phyloP scores from a whole-genome alignment of 2,329 filamentous ascomycete species.

The Lasiodiplodia hormozganensis region DNA sequence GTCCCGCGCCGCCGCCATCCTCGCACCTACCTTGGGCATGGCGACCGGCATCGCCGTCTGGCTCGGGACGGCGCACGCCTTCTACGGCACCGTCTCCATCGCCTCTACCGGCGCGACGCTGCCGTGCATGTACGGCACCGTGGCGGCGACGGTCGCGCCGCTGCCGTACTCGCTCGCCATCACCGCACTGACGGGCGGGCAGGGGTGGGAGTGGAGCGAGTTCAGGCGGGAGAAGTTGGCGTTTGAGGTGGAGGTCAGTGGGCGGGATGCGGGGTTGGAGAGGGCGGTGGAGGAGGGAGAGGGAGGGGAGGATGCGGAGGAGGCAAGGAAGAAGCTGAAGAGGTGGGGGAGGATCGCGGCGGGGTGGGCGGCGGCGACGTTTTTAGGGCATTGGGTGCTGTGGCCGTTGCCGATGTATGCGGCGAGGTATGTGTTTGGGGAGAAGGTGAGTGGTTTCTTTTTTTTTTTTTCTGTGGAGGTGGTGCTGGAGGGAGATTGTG shows the following conservation, averaged over 20 bases:
- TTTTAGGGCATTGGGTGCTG: slow-evolving; percentile 61
- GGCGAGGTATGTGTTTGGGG: slow-evolving; percentile 57
- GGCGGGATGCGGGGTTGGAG: slow-evolving; percentile 31
- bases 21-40: slow-evolving; percentile 59
- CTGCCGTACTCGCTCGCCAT: slow-evolving; percentile 56
- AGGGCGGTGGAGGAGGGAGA: slow-evolving; percentile 31
- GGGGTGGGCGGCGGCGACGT: slow-evolving; percentile 57
- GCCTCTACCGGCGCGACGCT: slow-evolving; percentile 56
- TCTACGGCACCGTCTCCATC: slow-evolving; percentile 58
- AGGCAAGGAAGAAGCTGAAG: slow-evolving; percentile 46
- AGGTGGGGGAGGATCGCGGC: slow-evolving; percentile 56
- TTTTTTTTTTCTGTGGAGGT: too few species aligned
- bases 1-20: slow-evolving; percentile 57
- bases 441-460: slow-evolving; percentile 40
- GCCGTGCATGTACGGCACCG: slow-evolving; percentile 61
- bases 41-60: slow-evolving; percentile 60
- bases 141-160: slow-evolving; percentile 55
- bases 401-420: slow-evolving; percentile 65
- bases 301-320: slow-evolving; percentile 35
- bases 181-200: slow-evolving; percentile 51
- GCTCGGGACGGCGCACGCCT: slow-evolving; percentile 56
- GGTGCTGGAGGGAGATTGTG: too few species aligned
- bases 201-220: slow-evolving; percentile 51
- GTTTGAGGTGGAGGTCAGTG: slow-evolving; percentile 40
- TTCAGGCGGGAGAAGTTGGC: slow-evolving; percentile 39